These are phyloP conservation scores for Aspergillaceae sp. DNA, from an alignment of 2,329 filamentous ascomycete species.

Conservation along the genomic window DNA sequence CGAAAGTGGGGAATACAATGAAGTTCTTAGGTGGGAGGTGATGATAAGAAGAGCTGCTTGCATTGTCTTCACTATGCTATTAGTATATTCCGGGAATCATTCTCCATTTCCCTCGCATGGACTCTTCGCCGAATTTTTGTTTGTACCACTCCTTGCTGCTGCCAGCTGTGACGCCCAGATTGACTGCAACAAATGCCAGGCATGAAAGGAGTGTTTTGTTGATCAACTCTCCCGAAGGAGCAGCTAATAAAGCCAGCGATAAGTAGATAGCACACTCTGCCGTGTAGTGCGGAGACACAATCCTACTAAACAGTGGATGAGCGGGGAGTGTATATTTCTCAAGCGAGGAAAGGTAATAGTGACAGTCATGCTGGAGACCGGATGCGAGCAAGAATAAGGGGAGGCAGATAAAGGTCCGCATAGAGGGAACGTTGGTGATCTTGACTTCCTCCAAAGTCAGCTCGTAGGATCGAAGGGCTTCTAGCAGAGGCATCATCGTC, in stretches of 20 bases:
- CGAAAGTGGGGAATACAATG: constrained; percentile 61
- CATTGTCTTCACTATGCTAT: constrained; percentile 1
- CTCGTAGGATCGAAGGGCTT: constrained; percentile 24
- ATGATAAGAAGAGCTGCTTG: constrained; percentile 7
- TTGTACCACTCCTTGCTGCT: constrained; percentile 73
- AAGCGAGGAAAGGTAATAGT: constrained; percentile 59
- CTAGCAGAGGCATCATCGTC: constrained; percentile 10
- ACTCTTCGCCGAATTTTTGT: constrained; percentile 61
- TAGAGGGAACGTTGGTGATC: constrained; percentile 32
- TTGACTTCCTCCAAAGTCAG: constrained; percentile 28
- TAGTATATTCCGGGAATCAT: constrained; percentile 58
- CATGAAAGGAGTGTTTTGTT: constrained; percentile 68
- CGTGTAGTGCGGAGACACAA: constrained; percentile 85
- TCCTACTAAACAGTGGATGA: constrained; percentile 59
- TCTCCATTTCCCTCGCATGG: constrained; percentile 56
- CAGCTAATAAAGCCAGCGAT: constrained; percentile 63
- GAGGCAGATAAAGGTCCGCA: constrained; percentile 49
- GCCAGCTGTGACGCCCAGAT: constrained; percentile 72
- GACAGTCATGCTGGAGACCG: constrained; percentile 64
- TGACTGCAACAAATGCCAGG: constrained; percentile 63
- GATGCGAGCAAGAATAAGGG: constrained; percentile 62
- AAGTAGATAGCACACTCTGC: constrained; percentile 80
- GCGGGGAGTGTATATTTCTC: constrained; percentile 76
- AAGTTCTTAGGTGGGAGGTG: constrained; percentile 39
- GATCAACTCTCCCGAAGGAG: constrained; percentile 55